phyloP scores from a whole-genome alignment of 257 asterid species.

The Nicotiana paniculata region DNA sequence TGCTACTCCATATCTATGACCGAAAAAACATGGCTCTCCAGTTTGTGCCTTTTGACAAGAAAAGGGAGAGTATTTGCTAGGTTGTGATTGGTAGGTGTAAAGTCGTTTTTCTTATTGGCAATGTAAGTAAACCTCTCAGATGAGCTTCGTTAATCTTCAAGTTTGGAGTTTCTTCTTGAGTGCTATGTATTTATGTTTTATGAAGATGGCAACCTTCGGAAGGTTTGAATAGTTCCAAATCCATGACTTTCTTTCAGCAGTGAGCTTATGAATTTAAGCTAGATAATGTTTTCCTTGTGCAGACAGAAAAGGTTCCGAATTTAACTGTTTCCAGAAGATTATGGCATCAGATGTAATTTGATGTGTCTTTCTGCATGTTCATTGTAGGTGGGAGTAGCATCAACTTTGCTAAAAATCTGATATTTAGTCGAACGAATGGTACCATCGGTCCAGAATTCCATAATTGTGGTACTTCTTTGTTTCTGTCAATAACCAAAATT shows the following conservation, averaged over 20 bases:
- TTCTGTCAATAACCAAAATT: background rate
- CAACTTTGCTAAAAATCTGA: background rate
- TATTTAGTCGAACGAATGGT: background rate
- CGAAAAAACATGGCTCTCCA: background rate
- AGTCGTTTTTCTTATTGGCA: background rate
- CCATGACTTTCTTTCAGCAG: no score
- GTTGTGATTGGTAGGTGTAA: background rate
- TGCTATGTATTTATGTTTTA: background rate
- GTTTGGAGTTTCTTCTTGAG: background rate
- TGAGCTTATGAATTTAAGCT: no score
- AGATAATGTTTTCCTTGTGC: no score
- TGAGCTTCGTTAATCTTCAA: background rate
- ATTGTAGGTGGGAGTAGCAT: no score
- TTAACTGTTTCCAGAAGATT: no score
- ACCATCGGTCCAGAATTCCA: background rate
- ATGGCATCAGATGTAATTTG: no score
- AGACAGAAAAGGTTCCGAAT: no score
- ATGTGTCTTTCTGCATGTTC: no score
- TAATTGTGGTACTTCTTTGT: background rate
- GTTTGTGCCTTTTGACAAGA: background rate
- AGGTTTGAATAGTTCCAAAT: no score
- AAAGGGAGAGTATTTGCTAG: background rate
- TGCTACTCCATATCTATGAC: background rate
- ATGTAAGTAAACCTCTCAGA: background rate
- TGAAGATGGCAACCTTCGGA: background rate